phyloP scores from a whole-genome alignment of 441 rosid species.

The Bruguiera hainesii region DNA sequence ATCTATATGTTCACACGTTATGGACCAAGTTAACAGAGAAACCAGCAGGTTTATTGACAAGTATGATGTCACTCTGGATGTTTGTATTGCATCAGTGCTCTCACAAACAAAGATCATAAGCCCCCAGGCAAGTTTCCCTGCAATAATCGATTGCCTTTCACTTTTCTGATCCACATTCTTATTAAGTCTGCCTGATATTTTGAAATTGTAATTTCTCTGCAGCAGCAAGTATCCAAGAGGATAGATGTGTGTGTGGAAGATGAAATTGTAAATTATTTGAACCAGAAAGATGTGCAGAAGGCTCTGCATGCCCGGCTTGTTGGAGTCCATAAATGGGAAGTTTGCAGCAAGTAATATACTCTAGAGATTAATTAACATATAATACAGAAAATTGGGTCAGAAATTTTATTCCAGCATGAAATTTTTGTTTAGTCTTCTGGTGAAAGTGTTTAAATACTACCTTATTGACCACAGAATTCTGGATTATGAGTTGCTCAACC shows the following conservation, averaged over 20 bases:
- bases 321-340: conserved; percentile 75
- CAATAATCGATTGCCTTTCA: not conserved
- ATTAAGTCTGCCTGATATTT: not conserved
- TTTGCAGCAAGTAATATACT: conserved; percentile 85
- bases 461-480: conserved; percentile 51
- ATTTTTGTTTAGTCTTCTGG: not conserved
- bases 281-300: conserved; percentile 74
- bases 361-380: not conserved
- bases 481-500: conserved; percentile 72
- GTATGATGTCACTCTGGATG: conserved; percentile 96
- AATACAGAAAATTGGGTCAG: not conserved
- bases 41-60: conserved; percentile 94
- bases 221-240: conserved; percentile 68
- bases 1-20: conserved; percentile 70
- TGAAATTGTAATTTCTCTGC: conserved; percentile 15
- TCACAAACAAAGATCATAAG: conserved; percentile 75
- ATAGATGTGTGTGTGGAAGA: conserved; percentile 94
- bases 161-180: not conserved
- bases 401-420: not conserved
- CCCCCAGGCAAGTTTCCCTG: conserved; percentile 48
- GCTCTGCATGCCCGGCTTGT: conserved; percentile 89
- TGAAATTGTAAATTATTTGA: conserved; percentile 74
- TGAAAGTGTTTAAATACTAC: not conserved
- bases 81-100: conserved; percentile 81
- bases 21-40: conserved; percentile 76